Base-by-base conservation (phyloP, 805 yeast genomes). In the Metschnikowia vanudenii region DNA sequence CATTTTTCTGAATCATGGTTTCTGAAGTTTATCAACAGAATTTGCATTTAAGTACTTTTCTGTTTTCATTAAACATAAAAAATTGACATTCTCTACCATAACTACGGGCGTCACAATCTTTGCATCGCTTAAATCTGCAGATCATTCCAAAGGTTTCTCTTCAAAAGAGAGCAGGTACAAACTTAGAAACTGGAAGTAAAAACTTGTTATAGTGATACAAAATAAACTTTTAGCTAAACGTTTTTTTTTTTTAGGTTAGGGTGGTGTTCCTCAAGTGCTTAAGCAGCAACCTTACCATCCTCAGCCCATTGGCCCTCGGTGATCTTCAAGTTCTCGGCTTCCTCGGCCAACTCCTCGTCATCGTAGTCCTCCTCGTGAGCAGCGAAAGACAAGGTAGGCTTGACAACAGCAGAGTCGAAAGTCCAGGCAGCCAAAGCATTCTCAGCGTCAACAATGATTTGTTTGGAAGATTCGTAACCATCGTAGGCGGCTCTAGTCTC, bases 401-500 rank as follows among this genome's bases (percentile, higher is more conserved):
- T 91, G 62, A 92, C 95, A 53, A 83, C 91, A 59, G 98, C 97
- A 64, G 84, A 80, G 72, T 94, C 98, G 63, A 91, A 79, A 59
- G 98, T 94, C 99, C 99, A 92, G 52, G 89, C 80, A 53, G 94
- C 96, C 63, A 92, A 80, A 53, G 97, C 96, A 59, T 84, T 85
- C 78, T 92, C 99, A 58, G 96, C 94, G 70, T 92, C 98, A 67
- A 90, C 85, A 64, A 94, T 90, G 75, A 94, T 89, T 79, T 94
- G 98, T 79, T 90, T 91, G 53, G 97, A 87, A 50, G 97, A 96
- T 69, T 92, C 97, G 71, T 90, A 92, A 58, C 98, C 98, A 65
- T 94, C 98, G 73, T 94, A 92, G 50, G 96, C 92, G 41, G 96
- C 92, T 79, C 98, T 89, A 56, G 96, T 85, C 79, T 92, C 98